phyloP scores from a whole-genome alignment of 768 basidiomycete genomes.

The Suillus cothurnatus region DNA sequence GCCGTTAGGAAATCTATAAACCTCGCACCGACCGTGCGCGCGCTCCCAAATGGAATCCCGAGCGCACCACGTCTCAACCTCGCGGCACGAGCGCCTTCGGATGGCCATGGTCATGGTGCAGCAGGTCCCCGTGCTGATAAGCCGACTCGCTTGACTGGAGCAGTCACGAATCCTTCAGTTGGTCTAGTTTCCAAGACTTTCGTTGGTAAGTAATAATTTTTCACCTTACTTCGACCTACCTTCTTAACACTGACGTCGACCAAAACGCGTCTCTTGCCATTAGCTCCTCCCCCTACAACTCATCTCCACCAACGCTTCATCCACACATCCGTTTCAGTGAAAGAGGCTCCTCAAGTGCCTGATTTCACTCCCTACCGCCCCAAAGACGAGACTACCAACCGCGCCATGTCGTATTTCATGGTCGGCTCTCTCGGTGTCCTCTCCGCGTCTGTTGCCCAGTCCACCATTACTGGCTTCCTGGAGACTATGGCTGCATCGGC shows the following conservation, averaged over 20 bases:
- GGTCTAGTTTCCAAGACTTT: constrained; percentile 69
- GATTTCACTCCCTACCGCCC: constrained; percentile 85
- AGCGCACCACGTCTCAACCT: constrained; percentile 75
- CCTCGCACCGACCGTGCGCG: constrained; percentile 78
- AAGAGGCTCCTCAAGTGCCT: constrained; percentile 81
- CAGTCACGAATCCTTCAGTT: constrained; percentile 46
- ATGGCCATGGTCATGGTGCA: constrained; percentile 56
- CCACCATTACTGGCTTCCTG: constrained; percentile 90
- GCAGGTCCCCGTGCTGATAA: constrained; percentile 59
- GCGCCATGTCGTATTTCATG: constrained; percentile 87
- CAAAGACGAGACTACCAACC: constrained; percentile 63
- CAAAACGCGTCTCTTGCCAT: constrained; percentile 9
- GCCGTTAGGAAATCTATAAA: constrained; percentile 82
- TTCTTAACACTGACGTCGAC: constrained; percentile 18
- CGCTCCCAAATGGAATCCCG: constrained; percentile 81
- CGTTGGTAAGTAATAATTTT: constrained; percentile 48
- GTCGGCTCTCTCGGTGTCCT: constrained; percentile 90
- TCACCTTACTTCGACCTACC: constrained; percentile 12
- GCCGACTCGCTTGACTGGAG: constrained; percentile 64
- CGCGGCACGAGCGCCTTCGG: constrained; percentile 61
- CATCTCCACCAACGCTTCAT: constrained; percentile 69
- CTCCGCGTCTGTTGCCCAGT: constrained; percentile 93
- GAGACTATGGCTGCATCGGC: constrained; percentile 97
- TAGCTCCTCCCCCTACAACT: constrained; percentile 53
- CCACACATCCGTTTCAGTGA: constrained; percentile 71